Base-by-base conservation (phyloP, 345 rosid genomes). In the Rhodamnia argentea region DNA sequence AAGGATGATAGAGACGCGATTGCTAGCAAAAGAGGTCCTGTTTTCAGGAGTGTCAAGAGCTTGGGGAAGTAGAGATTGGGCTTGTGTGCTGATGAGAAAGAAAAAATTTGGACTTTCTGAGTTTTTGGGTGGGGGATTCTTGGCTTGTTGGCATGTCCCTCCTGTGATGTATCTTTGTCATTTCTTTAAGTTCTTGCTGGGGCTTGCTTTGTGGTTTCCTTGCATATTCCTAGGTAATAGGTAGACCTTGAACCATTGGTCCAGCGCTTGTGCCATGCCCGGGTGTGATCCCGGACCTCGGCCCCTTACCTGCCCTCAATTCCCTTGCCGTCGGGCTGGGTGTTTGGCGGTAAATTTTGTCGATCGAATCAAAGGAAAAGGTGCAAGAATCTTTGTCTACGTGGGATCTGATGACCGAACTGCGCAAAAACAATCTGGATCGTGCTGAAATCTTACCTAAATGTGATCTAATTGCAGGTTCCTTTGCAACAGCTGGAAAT, bases 1-100 rank as follows among this genome's bases (percentile, higher is more conserved):
- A 91, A 91, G 85, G 93, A 58, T 83, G 94, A 93, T 37, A 90
- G 89, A 82, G 94, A 92, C 70, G 92, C 83, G 24, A 84, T 92
- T 23, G 60, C 18, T 24, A 82, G 86, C 75, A 92, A 89, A 90
- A 91, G 96, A 56, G 95, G 94, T 11, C 90, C 87, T 42, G 90
- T 84, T 6, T 86, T 83, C 84, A 84, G 90, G 86, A 90, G 87
- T 53, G 92, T 95, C 27, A 88, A 94, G 83, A 84, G 59, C 86
- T 92, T 94, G 86, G 87, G 90, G 62, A 93, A 90, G 85, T 93
- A 90, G 84, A 24, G 70, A 9, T 10, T 14, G 0, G 26, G 16
- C 40, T 7, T 15, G 55, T 8, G 20, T 53, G 51, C 24, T 82
- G 16, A 29, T 18, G 47, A 23, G 64, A 13, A 27, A 52, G 0